Base-by-base conservation (phyloP, 306 rosid genomes). In the Quercus suber region DNA sequence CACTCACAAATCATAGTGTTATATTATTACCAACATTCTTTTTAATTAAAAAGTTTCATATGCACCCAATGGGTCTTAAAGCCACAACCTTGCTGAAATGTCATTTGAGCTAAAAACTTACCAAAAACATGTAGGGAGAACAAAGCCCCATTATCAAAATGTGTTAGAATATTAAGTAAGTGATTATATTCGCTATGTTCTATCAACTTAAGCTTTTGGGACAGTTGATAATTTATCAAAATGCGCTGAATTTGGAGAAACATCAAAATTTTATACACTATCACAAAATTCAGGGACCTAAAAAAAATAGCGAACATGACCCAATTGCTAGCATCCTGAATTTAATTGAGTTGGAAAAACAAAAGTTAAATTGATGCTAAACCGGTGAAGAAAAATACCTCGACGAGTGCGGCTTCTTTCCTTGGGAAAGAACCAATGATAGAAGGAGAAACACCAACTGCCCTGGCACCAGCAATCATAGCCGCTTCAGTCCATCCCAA, bases 401-500 rank as follows among this genome's bases (percentile, higher is more conserved):
- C 97, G 56, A 95, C 97, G 2, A 93, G 79, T 17, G 93, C 87
- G 1, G 94, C 98, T 84, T 95, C 99, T 82, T 93, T 95, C 87
- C 98, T 86, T 0, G 94, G 80, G 75, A 93, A 87, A 21, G 96
- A 91, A 71, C 99, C 97, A 30, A 93, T 88, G 37, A 95, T 93
- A 5, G 99, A 90, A 57, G 98, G 96, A 30, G 99, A 95, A 33
- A 95, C 79, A 30, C 95, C 91, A 55, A 83, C 83, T 35, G 89
- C 97, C 87, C 83, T 93, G 0, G 98, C 97, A 61, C 99, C 98
- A 12, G 93, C 91, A 75, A 95, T 79, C 85, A 95, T 74, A 1
- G 98, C 96, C 4, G 88, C 90, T 79, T 95, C 99, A 5, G 87
- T 85, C 97, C 97, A 95, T 23, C 99, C 99, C 85, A 93, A 73